Evolutionary conservation across 1,139 yeast genomes (phyloP), one percentile per base, ranked within the genome.

Genomic region (Yamadazyma diospyri): DNA sequence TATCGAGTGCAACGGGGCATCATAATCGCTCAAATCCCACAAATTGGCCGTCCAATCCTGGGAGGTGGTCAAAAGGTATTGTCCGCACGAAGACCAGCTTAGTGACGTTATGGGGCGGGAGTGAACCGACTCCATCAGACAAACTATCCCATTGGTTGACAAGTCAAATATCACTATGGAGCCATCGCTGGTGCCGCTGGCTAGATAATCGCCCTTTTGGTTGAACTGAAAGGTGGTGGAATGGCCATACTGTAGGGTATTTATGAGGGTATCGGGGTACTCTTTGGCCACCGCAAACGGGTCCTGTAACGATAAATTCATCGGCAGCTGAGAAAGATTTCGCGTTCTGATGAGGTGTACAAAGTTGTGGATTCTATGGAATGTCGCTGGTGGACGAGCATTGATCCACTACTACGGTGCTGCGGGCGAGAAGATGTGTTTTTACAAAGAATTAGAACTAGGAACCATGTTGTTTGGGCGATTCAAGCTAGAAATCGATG

Each of bases 251-350:
- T 53, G 62, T 30, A 87, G 61, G 0, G 89, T 78, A 40, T 76
- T 77, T 2, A 84, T 73, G 16, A 87, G 70, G 1, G 83, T 72
- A 45, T 89, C 96, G 0, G 98, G 98, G 49, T 78, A 89, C 53
- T 89, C 98, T 51, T 87, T 89, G 10, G 95, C 82, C 23, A 89
- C 88, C 5, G 94, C 80, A 55, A 88, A 87, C 3, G 97, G 97
- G 57, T 89, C 97, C 45, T 86, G 78, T 15, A 89, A 68, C n/a
- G 94, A 72, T 32, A 87, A 69, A 57, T 89, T 89, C 95, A 85
- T 83, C 10, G 13, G 14, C 20, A 28, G 15, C 5, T n/a, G 10
- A 27, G 13, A 9, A 9, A 18, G 9, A 9, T 7, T 7, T 23
- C 25, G 25, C 25, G 25, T 13, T 11, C 20, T 18, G 9, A 7